Base-by-base conservation (phyloP, 352 stramenopile species). In the Aphanomyces cochlioides region DNA sequence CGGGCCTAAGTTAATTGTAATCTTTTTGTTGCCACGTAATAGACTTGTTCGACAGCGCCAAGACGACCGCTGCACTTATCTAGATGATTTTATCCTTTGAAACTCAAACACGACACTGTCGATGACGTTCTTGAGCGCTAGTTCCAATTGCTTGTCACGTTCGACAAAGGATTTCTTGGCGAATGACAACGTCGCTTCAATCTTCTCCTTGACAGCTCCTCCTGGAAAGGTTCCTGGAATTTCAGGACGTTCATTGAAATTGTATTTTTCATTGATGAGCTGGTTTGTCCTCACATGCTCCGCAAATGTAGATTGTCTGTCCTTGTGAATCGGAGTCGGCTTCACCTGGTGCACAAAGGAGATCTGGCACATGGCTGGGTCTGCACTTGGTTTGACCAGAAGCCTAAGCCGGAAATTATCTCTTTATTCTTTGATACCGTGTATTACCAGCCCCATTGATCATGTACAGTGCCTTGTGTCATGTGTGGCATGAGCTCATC, bases 401-500 rank as follows among this genome's bases (percentile, higher is more conserved):
- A 50, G 43, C 43, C 43, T 3, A 50, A 12, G 17, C 43, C 28
- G 2, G 28, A 28, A 28, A 28, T 28, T 50, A n/a, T 50, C 43
- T 28, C 28, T 28, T 28, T 28, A 28, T 28, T 0, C 28, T 28
- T 28, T 28, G 28, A 28, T 28, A 2, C 28, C 28, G 28, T 28
- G 28, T 28, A 28, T 28, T n/a, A 50, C 60, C 60, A 67, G 21
- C 60, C 60, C 19, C n/a, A 67, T 57, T 67, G 28, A 19, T 54
- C 60, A 5, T 41, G 28, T 5, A 15, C 15, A 37, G 54, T 37
- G 41, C 60, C 60, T 21, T 54, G 28, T 37, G n/a, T 36, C 60
- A 67, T 63, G 37, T 56, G 60, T 19, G 60, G 60, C 37, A 57
- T 13, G 19, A 67, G 60, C 41, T 37, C 60, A 37, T 67, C 60